Base-by-base conservation (phyloP, 768 basidiomycete species). In the Tricholoma furcatifolium region DNA sequence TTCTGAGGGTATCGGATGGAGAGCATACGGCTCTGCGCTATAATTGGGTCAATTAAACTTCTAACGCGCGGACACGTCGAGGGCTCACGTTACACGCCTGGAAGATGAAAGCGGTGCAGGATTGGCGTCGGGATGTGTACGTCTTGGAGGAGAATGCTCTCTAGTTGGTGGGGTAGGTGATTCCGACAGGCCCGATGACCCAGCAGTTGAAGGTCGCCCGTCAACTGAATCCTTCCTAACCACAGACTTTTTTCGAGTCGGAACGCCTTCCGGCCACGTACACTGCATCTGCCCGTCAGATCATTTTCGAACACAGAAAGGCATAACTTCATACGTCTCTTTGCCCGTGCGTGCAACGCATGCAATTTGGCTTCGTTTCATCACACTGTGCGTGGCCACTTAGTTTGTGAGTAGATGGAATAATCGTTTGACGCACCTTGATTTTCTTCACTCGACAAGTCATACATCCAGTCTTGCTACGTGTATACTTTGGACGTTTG, bases 371-470 rank as follows among this genome's bases (percentile, higher is more conserved):
- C 66, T 93, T 91, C 11, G 81, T 80, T 71, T 98, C 94, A 67
- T 95, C 94, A 69, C 94, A 98, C 88, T 93, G 58, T 30, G 24
- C 39, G 27, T 51, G 34, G 44, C 47, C 36, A 47, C 50, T 48
- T 36, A 53, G 41, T 48, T n/a, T 47, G 48, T 51, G 42, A 21
- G 32, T 38, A 36, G 24, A 30, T 44, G 38, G 39, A 32, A 18
- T 53, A n/a, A 36, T 42, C 2, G 51, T n/a, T 42, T 50, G 50
- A 65, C 79, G 49, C 57, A 90, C 91, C 82, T 97, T 97, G 64
- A 98, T 92, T 78, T 96, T 91, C 78, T 95, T 94, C 57, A 84
- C 82, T 62, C 94, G 82, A 79, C 94, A 98, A 39, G 91, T 94
- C 66, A 96, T 73, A 67, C 94, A 98, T 20, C 94, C 94, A 1